Conservation (phyloP, 352 stramenopile species). For the Globisporangium polare region DNA sequence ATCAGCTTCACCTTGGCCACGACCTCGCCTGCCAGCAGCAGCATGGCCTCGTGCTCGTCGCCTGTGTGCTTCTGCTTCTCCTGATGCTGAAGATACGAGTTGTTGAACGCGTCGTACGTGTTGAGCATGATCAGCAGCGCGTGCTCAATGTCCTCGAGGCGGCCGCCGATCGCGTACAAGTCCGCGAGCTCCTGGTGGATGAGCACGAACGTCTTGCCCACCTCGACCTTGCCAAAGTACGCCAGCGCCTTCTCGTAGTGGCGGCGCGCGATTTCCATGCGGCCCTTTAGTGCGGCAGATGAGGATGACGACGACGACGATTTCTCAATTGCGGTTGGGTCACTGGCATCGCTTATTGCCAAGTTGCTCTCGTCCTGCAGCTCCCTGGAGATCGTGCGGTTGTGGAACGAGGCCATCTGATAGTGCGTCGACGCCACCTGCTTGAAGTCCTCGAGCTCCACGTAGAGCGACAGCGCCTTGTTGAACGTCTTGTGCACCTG, state of each 20-base stretch:
- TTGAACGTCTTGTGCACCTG: constrained; percentile 61
- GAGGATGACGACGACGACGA: constrained; percentile 13
- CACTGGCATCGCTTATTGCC: background rate
- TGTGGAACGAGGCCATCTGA: constrained; percentile 81
- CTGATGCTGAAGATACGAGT: constrained; percentile 10
- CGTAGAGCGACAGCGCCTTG: constrained; percentile 71
- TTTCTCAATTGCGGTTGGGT: constrained; percentile 8
- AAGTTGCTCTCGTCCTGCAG: constrained; percentile 12
- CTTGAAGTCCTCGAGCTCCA: constrained; percentile 63
- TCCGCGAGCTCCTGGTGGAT: constrained; percentile 82
- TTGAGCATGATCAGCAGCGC: constrained; percentile 72
- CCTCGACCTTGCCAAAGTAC: constrained; percentile 68
- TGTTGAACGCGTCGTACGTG: constrained; percentile 67
- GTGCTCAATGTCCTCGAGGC: constrained; percentile 72
- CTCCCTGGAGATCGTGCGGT: constrained; percentile 49
- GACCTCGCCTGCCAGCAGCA: constrained; percentile 35
- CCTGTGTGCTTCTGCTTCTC: constrained; percentile 6
- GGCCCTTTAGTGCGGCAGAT: constrained; percentile 42
- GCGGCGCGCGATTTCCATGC: constrained; percentile 77
- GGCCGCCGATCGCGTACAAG: constrained; percentile 62
- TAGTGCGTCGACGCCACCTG: constrained; percentile 81
- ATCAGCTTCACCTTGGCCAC: constrained; percentile 52
- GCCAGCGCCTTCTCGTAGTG: constrained; percentile 82
- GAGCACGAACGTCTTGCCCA: constrained; percentile 76
- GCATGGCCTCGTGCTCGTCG: constrained; percentile 28